These are phyloP conservation scores for Austropuccinia psidii DNA, from an alignment of 1,284 basidiomycete species.

Conservation along the genomic window DNA sequence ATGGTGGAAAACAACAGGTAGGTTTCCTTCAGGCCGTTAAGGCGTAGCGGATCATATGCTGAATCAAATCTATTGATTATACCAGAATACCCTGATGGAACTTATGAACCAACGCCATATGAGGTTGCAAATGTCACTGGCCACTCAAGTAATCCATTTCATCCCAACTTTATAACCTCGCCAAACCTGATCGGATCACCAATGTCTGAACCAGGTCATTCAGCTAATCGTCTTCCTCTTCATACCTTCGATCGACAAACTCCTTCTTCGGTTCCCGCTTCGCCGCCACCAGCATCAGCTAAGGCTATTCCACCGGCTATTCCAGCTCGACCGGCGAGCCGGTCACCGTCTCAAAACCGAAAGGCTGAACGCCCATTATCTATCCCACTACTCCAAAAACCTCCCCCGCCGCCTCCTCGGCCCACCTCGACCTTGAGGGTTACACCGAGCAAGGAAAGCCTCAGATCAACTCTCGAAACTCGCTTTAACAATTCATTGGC, in stretches of 20 bases:
- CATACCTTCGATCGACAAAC: not conserved
- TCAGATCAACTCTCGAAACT: not conserved
- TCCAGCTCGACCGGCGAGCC: slow-evolving; percentile 14
- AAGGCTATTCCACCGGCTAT: slow-evolving; percentile 20
- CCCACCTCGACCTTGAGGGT: not conserved
- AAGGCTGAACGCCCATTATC: not conserved
- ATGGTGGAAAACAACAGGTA: slow-evolving; percentile 30
- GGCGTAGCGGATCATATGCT: not conserved
- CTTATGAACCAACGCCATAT: not conserved
- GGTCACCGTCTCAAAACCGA: not conserved
- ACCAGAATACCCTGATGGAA: slow-evolving; percentile 15
- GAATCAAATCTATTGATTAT: not conserved
- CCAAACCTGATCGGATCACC: not conserved
- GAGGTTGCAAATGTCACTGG: not conserved
- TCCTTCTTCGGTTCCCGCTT: not conserved
- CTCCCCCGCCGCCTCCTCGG: slow-evolving; percentile 20
- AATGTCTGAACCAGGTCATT: not conserved
- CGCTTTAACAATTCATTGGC: not conserved
- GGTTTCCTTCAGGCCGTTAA: not conserved
- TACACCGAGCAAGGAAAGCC: not conserved
- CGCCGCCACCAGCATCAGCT: not conserved
- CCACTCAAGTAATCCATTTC: slow-evolving; percentile 12
- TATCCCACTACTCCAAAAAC: not conserved
- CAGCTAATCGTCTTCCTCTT: not conserved
- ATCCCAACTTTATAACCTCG: not conserved